phyloP scores from a whole-genome alignment of 169 alveolate species.

The Plasmodium adleri region DNA sequence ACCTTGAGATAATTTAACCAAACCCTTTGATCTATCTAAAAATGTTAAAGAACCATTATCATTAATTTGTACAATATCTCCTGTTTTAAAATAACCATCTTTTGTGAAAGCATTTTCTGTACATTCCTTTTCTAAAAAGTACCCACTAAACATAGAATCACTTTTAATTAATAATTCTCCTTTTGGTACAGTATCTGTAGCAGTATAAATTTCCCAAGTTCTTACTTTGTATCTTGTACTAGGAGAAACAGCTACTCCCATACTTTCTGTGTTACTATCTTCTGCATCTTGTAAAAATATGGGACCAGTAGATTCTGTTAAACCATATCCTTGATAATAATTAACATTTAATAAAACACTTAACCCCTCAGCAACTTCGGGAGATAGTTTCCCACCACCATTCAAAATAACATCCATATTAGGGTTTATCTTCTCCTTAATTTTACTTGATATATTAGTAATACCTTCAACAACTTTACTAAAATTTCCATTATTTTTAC shows the following conservation, averaged over 20 bases:
- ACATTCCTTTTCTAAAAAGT: constrained; percentile 90
- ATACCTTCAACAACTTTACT: background rate
- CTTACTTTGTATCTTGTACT: constrained; percentile 14
- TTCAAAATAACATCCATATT: background rate
- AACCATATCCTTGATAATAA: constrained; percentile 53
- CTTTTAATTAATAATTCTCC: constrained; percentile 95
- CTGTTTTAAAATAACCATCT: constrained; percentile 94
- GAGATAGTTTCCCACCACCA: constrained; percentile 64
- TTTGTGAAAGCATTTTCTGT: constrained; percentile 88
- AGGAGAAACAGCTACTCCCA: constrained; percentile 33
- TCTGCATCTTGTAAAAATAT: background rate
- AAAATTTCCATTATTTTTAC: background rate
- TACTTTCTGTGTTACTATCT: background rate
- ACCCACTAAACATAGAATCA: constrained; percentile 89
- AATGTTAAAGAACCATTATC: constrained; percentile 91
- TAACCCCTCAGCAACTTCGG: constrained; percentile 23
- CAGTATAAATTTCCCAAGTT: constrained; percentile 73
- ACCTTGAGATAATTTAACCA: constrained; percentile 96
- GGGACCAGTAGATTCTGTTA: constrained; percentile 60
- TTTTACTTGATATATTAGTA: constrained; percentile 26
- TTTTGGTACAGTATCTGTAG: constrained; percentile 88
- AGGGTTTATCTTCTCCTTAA: constrained; percentile 36
- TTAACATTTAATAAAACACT: constrained; percentile 6
- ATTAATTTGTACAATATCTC: constrained; percentile 92
- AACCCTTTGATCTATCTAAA: constrained; percentile 95